Percentiles rank a stretch among this genome's conserved stretches.
These are phyloP conservation scores for Xylariaceae sp. DNA, from an alignment of 2,329 filamentous ascomycete species.

Conservation along the genomic window DNA sequence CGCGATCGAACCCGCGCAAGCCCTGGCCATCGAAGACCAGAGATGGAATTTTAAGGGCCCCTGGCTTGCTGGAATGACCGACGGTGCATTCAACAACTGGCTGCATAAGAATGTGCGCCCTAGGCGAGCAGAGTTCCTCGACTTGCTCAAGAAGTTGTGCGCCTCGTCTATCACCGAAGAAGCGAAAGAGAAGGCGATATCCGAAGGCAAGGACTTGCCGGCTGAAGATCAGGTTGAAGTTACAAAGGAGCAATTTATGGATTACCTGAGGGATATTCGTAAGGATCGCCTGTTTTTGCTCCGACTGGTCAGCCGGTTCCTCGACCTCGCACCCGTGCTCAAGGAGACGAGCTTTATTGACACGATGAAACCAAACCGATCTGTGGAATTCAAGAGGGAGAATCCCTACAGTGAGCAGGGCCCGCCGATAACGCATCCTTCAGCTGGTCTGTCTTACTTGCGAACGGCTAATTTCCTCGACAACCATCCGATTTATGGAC, in stretches of 20 bases:
- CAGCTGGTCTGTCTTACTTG: constrained; percentile 57
- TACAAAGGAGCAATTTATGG: constrained; percentile 45
- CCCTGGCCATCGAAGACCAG: constrained; percentile 37
- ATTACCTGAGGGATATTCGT: constrained; percentile 50
- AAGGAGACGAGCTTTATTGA: constrained; percentile 27
- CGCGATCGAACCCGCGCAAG: constrained; percentile 33
- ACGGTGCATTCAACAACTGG: constrained; percentile 55
- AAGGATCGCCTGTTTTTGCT: constrained; percentile 47
- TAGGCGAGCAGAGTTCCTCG: constrained; percentile 50
- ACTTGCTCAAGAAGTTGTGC: constrained; percentile 46
- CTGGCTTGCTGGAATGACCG: constrained; percentile 58
- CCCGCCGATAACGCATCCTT: constrained; percentile 57
- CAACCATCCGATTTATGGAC: constrained; percentile 58
- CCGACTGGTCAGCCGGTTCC: constrained; percentile 52
- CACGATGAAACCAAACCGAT: constrained; percentile 22
- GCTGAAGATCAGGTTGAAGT: constrained; percentile 37
- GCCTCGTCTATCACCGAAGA: constrained; percentile 42
- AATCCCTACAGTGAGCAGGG: constrained; percentile 48
- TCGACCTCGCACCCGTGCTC: constrained; percentile 54
- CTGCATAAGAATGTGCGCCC: constrained; percentile 49
- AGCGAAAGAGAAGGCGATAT: constrained; percentile 34
- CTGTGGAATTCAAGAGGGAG: constrained; percentile 23
- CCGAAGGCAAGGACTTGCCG: constrained; percentile 33
- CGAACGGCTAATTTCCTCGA: constrained; percentile 50
- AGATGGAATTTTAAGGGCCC: constrained; percentile 65